Base-by-base conservation (phyloP, 306 rosid species). In the Castanospermum australe region DNA sequence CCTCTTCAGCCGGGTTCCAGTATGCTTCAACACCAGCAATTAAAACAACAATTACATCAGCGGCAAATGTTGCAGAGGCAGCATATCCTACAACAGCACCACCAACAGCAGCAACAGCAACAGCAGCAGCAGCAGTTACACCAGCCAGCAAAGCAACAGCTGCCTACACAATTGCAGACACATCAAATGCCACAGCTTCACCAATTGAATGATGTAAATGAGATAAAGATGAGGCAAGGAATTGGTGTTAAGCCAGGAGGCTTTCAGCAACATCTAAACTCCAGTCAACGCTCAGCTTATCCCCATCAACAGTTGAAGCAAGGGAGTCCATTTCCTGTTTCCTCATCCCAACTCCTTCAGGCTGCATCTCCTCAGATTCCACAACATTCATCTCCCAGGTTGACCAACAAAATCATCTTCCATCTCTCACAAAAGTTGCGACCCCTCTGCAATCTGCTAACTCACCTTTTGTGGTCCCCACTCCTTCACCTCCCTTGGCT, bases 341-440 rank as follows among this genome's bases (percentile, higher is more conserved):
- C 97, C 63, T 93, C 99, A 62, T 90, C 91, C 48, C 98, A 90
- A 67, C 90, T 88, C 75, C 90, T 87, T 66, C 99, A 92, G 87
- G 87, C 94, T 63, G 77, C 92, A n/a, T 95, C 99, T 78, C 98
- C 99, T 77, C 99, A 96, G 84, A 81, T 96, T 74, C 71, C 83
- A n/a, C 99, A 96, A 59, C 95, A 90, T 86, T 96, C 98, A 68
- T 93, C 99, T 76, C 98, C n/a, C 99, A 91, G 83, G 86, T 96
- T 52, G 99, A 96, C 85, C 99, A 91, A 62, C 97, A 86, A 86
- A 89, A 81, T 84, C 65, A 88, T 79, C 83, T 85, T 69, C 55
- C 91, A 73, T 82, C 93, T 75, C 77, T 87, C 71, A 61, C 96
- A 36, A 96, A 93, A 87, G 79, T 80, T 78, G 97, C 90, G 52